Conservation (phyloP, 2,329 filamentous ascomycete genomes). For the Calcarisporium arbuscula region DNA sequence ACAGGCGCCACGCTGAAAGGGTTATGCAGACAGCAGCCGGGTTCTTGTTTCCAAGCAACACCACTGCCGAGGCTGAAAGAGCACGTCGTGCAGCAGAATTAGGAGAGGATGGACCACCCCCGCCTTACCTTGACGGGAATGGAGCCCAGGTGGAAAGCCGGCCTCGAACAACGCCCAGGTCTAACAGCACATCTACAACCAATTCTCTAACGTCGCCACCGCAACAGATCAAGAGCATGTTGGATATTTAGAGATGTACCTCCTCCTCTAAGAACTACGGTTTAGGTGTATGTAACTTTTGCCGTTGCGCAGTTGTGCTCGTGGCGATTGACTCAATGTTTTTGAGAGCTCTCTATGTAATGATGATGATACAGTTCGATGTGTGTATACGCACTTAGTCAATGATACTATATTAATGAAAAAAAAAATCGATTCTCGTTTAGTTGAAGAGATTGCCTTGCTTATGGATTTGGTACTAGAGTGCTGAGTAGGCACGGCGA, state of each 20-base stretch:
- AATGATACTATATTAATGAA: too few relatives aligned
- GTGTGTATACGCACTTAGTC: too few relatives aligned
- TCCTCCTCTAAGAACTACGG: neutral
- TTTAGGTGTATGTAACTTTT: neutral
- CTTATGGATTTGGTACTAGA: too few relatives aligned
- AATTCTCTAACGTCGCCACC: slow-evolving; percentile 41
- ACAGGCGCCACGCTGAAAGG: slow-evolving; percentile 38
- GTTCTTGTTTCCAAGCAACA: slow-evolving; percentile 43
- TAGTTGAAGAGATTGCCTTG: too few relatives aligned
- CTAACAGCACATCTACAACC: slow-evolving; percentile 39
- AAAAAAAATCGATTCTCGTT: too few relatives aligned
- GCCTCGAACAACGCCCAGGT: slow-evolving; percentile 30
- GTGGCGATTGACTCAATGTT: too few relatives aligned
- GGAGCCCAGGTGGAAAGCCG: slow-evolving; percentile 15
- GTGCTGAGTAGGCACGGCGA: too few relatives aligned
- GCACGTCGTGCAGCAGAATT: slow-evolving; percentile 31
- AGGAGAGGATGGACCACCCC: slow-evolving; percentile 37
- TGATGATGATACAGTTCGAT: too few relatives aligned
- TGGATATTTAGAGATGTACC: slow-evolving; percentile 38
- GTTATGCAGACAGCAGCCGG: slow-evolving; percentile 36
- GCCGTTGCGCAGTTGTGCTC: neutral
- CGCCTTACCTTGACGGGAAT: slow-evolving; percentile 28
- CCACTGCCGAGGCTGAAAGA: slow-evolving; percentile 21
- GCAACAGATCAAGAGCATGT: slow-evolving; percentile 52
- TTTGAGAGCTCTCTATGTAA: too few relatives aligned